phyloP scores from a whole-genome alignment of 2,329 filamentous ascomycete genomes.

The Phyllosticta paracitricarpa region DNA sequence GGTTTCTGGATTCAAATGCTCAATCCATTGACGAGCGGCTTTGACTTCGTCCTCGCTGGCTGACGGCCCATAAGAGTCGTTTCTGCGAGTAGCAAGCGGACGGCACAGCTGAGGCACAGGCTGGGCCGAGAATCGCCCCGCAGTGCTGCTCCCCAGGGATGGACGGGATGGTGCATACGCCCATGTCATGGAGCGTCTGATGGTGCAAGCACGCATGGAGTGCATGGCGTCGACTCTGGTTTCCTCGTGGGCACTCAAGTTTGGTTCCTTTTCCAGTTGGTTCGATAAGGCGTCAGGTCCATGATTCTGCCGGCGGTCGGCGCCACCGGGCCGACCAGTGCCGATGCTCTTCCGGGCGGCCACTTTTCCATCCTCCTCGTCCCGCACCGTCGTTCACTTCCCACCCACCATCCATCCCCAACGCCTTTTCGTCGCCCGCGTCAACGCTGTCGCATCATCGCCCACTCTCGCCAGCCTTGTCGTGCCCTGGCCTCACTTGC shows the following conservation, averaged over 20 bases:
- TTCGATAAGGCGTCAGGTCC: background rate
- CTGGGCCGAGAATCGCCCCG: background rate
- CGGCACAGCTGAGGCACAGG: background rate
- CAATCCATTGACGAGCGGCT: slow-evolving; percentile 48
- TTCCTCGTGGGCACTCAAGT: background rate
- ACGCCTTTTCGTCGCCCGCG: background rate
- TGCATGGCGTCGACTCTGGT: background rate
- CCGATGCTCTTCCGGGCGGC: background rate
- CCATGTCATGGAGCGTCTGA: background rate
- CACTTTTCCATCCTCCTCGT: background rate
- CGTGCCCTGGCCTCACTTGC: background rate
- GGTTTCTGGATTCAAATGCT: slow-evolving; percentile 41
- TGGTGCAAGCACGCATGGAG: background rate
- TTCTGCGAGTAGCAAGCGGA: background rate
- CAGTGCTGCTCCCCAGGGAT: background rate
- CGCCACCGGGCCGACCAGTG: background rate
- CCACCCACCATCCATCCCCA: background rate
- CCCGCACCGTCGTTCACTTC: background rate
- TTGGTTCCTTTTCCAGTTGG: background rate
- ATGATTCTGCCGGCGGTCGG: background rate
- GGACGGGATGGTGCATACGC: background rate
- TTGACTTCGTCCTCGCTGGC: slow-evolving; percentile 20
- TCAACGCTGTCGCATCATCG: background rate
- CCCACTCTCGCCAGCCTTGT: background rate
- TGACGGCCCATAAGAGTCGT: background rate